Conservation (phyloP, 1,284 basidiomycete genomes). For the Leccinum pachyderme region DNA sequence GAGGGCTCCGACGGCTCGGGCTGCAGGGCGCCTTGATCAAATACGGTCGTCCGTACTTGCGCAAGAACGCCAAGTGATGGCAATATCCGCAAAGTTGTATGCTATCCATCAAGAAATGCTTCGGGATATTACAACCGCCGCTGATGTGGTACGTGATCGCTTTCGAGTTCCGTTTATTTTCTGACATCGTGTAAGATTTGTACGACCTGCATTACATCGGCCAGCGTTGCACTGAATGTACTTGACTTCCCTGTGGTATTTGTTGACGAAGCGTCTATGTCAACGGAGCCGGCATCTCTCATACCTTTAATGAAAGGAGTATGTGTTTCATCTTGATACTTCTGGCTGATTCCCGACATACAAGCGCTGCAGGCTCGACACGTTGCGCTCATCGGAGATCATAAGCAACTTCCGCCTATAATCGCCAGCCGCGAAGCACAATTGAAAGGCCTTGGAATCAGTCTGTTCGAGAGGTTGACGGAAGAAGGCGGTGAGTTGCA, state of each 20-base stretch:
- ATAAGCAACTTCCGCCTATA: conserved; percentile 94
- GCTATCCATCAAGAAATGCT: conserved; percentile 54
- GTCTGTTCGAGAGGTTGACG: conserved; percentile 87
- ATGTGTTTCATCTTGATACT: conserved; percentile 35
- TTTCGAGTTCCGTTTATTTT: not conserved
- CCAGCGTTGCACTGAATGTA: conserved; percentile 54
- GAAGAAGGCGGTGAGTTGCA: conserved; percentile 65
- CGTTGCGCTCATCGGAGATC: conserved; percentile 89
- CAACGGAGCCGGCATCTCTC: conserved; percentile 85
- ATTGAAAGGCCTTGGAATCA: conserved; percentile 69
- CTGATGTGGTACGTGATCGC: conserved; percentile 67
- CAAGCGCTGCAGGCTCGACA: conserved; percentile 61
- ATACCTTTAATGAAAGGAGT: conserved; percentile 89
- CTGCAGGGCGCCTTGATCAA: conserved; percentile 33
- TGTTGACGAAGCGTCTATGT: conserved; percentile 94
- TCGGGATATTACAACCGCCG: conserved; percentile 56
- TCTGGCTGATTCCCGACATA: conserved; percentile 13
- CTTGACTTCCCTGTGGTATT: conserved; percentile 93
- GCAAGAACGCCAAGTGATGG: conserved; percentile 37
- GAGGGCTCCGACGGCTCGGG: conserved; percentile 17
- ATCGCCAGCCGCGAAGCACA: conserved; percentile 74
- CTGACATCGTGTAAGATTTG: conserved; percentile 56
- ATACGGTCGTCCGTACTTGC: conserved; percentile 41
- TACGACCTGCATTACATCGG: conserved; percentile 79
- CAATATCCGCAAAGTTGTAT: conserved; percentile 43